phyloP scores from a whole-genome alignment of 495 filamentous ascomycete genomes.

The Penicillium silybi region DNA sequence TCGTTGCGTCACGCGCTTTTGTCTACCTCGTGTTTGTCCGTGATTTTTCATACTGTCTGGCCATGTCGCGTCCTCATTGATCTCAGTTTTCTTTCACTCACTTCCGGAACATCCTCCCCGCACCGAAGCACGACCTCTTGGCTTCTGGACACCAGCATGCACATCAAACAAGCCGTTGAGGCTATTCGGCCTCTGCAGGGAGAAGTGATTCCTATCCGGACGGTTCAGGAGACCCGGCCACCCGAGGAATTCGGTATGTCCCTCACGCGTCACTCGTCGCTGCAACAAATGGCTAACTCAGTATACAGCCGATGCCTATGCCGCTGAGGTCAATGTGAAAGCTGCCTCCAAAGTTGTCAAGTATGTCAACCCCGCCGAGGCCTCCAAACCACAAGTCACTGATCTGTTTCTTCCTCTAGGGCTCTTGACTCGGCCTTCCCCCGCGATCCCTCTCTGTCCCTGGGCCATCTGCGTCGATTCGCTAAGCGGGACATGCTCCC shows the following conservation, averaged over 20 bases:
- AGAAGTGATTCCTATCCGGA: constrained; percentile 32
- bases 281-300: constrained; percentile 4
- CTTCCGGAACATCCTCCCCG: background rate
- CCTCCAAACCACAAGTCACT: background rate
- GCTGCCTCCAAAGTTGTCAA: constrained; percentile 45
- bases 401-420: constrained; percentile 16
- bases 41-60: background rate
- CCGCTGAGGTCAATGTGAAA: constrained; percentile 43
- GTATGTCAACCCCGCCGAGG: constrained; percentile 20
- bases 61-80: background rate
- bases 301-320: constrained; percentile 36
- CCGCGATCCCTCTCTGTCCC: constrained; percentile 54
- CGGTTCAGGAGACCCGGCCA: constrained; percentile 41
- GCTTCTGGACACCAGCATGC: constrained; percentile 17
- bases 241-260: constrained; percentile 37
- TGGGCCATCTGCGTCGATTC: constrained; percentile 79
- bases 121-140: background rate
- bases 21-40: background rate
- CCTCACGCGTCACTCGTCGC: background rate
- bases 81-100: background rate
- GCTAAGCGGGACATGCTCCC: constrained; percentile 70
- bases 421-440: constrained; percentile 45
- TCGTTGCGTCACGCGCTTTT: constrained; percentile 5
- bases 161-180: constrained; percentile 17
- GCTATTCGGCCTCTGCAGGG: constrained; percentile 29